Base-by-base conservation (phyloP, 169 alveolate species). In the Babesia ovis region DNA sequence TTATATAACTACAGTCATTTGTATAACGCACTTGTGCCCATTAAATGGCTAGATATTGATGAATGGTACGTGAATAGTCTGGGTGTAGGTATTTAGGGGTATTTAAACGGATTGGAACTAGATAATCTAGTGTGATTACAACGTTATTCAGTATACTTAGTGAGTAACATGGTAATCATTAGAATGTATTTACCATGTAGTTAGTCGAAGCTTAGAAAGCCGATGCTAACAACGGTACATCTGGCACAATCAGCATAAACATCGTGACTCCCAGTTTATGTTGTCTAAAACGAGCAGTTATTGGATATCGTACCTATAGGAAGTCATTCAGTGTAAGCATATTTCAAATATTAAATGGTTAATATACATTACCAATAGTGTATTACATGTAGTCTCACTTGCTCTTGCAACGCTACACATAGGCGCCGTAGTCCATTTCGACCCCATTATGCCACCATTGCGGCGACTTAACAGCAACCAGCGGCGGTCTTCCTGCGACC, bases 381-480 rank as follows among this genome's bases (percentile, higher is more conserved):
- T 39, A 14, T 39, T 39, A 39, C 46, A 48, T 20, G 27, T 20
- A 18, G 56, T 48, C 27, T 48, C 32, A 48, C 56, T 8, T 48
- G 56, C 56, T 48, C 14, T 18, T 20, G 27, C 56, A 48, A 48
- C 32, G 56, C 5, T n/a, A n/a, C n/a, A n/a, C n/a, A n/a, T n/a
- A 48, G 27, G 56, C 20, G 5, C 25, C 56, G 27, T 18, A 20
- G 56, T 48, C 56, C 32, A 20, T 57, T 57, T 57, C 51, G 50
- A 35, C 67, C 48, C 48, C 67, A 31, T 16, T 25, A 1, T 0
- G 4, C n/a, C 6, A 57, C n/a, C 8, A 8, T 4, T 34, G 11
- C 67, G 3, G 14, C 27, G 9, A 37, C 6, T 39, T 68, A 77
- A 37, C 86, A 77, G 68, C 86, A 77, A 4, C 86, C 86, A 14